Base-by-base conservation (phyloP, 1,139 yeast species). In the Blastobotrys persicus region DNA sequence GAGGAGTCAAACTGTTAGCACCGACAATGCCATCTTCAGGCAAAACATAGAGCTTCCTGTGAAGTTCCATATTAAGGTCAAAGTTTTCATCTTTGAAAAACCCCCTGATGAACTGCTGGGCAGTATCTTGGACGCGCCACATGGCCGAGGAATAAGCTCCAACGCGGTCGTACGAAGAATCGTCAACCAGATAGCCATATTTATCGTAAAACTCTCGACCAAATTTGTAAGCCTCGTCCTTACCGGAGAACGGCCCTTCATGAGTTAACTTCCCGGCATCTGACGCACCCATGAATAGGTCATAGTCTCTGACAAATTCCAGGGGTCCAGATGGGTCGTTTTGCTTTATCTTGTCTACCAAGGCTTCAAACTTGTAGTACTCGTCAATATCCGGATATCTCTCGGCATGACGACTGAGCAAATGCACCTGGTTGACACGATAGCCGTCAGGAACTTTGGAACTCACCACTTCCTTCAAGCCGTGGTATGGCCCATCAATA, bases 181-280 rank as follows among this genome's bases (percentile, higher is more conserved):
- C 5, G 33, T 19, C 31, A 26, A 45, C 11, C 45, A 56, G 40
- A 12, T 53, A 40, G 11, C 37, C 35, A 42, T 56, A 56, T 3
- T 48, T 40, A 11, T 31, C 9, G 9, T 32, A 19, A 33, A 49
- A 50, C 13, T 43, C 38, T n/a, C 31, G 26, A 2, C 58, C 59
- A 17, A 48, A 35, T 2, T 31, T 32, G 12, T 16, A 7, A 11
- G 56, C 53, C 4, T 43, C 47, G 35, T 41, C 48, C 4, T 39
- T 46, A 2, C 58, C 59, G 34, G 45, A 53, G 49, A 41, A 56
- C 1, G 46, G 54, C 2, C 60, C 60, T 4, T 49, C 42, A 9
- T 46, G 16, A 2, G 60, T 54, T 37, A 55, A 34, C 13, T 48
- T 44, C n/a, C 59, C 55, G 3, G 49, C 45, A 14, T 53, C 50